phyloP scores from a whole-genome alignment of 768 basidiomycete species.

The Nidularia sp. region DNA sequence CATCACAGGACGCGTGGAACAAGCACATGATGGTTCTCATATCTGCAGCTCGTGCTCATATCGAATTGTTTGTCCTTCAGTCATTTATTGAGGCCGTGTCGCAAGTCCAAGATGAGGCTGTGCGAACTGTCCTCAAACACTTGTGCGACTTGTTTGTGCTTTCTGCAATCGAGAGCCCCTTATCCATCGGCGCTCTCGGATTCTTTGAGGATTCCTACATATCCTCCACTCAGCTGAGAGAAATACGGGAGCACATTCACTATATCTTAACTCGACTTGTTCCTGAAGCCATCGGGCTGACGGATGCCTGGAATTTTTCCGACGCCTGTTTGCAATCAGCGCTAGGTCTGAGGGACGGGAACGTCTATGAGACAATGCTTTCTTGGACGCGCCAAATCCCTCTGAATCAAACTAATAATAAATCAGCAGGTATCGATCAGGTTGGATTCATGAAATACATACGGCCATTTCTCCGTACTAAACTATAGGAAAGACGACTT shows the following conservation, averaged over 20 bases:
- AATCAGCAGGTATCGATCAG: conserved; percentile 11
- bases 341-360: conserved; percentile 17
- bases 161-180: conserved; percentile 15
- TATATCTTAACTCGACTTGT: conserved; percentile 6
- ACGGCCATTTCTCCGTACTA: too few relatives aligned
- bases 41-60: conserved; percentile 17
- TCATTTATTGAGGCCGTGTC: conserved; percentile 11
- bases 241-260: conserved; percentile 9
- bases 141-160: conserved; percentile 18
- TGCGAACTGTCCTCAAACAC: conserved; percentile 7
- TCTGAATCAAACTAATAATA: conserved; percentile 7
- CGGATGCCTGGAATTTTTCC: conserved; percentile 20
- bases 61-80: conserved; percentile 14
- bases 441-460: conserved; percentile 13
- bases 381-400: conserved; percentile 19
- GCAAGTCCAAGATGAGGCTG: conserved; percentile 1
- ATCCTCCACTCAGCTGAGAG: conserved; percentile 7
- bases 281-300: conserved; percentile 16
- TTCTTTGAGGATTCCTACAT: conserved; percentile 18
- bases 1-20: conserved; percentile 16
- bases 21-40: conserved; percentile 18
- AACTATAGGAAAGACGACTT: too few relatives aligned
- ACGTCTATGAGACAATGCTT: conserved; percentile 17
- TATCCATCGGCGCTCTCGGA: conserved; percentile 11
- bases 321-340: conserved; percentile 16